Percentiles rank a stretch among this genome's conserved stretches.
These are phyloP conservation scores for Talaromyces albobiverticillius DNA, from an alignment of 2,329 filamentous ascomycete genomes.

Conservation along the genomic window DNA sequence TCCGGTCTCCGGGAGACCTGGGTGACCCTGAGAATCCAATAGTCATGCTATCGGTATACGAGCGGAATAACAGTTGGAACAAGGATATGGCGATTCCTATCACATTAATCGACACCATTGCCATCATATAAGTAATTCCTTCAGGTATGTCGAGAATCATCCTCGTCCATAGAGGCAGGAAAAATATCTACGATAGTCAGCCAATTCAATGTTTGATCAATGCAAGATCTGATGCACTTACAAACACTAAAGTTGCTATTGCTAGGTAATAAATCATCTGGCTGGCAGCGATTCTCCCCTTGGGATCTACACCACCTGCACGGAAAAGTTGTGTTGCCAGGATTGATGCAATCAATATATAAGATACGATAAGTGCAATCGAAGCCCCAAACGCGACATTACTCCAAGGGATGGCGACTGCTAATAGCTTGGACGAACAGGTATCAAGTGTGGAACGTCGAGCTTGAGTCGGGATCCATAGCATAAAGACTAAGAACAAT, in stretches of 20 bases:
- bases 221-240: conserved; percentile 14
- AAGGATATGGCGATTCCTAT: conserved; percentile 22
- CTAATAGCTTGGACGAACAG: conserved; percentile 20
- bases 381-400: conserved; percentile 21
- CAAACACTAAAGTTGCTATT: conserved; percentile 20
- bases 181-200: conserved; percentile 13
- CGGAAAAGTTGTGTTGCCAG: conserved; percentile 19
- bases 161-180: conserved; percentile 23
- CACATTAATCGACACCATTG: conserved; percentile 22
- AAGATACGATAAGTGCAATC: conserved; percentile 18
- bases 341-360: conserved; percentile 17
- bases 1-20: not conserved
- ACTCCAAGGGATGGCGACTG: conserved; percentile 20
- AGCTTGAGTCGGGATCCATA: conserved; percentile 22
- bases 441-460: conserved; percentile 13
- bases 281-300: conserved; percentile 22
- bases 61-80: conserved; percentile 24
- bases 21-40: not conserved
- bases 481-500: conserved; percentile 17
- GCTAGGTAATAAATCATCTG: conserved; percentile 25
- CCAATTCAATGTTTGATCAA: not conserved
- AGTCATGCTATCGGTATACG: conserved; percentile 4
- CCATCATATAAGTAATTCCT: conserved; percentile 19
- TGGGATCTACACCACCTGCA: conserved; percentile 18
- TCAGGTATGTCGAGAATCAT: not conserved